phyloP scores from a whole-genome alignment of 2,329 filamentous ascomycete genomes.

The Verticillium alfalfae region DNA sequence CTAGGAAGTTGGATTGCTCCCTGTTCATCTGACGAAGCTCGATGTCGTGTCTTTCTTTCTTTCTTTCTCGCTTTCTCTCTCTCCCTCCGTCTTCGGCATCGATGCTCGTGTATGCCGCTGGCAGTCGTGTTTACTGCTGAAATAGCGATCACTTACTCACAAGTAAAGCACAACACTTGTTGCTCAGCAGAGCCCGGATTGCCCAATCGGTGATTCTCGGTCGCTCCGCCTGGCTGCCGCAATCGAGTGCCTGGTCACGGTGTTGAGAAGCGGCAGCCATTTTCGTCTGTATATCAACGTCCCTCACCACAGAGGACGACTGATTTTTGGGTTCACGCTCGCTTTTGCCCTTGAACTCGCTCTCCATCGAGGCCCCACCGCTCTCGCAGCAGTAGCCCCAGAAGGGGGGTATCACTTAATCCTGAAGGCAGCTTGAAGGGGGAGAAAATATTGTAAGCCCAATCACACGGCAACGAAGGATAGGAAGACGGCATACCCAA shows the following conservation, averaged over 20 bases:
- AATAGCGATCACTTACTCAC: background rate
- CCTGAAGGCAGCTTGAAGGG: constrained; percentile 11
- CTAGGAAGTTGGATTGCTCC: background rate
- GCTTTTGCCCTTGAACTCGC: background rate
- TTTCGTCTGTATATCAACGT: background rate
- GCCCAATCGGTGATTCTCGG: background rate
- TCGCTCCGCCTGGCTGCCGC: background rate
- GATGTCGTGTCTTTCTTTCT: too few species aligned
- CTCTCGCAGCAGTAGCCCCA: constrained; percentile 46
- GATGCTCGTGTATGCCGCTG: background rate
- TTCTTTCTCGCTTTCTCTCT: too few species aligned
- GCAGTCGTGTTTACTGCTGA: background rate
- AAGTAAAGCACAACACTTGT: background rate
- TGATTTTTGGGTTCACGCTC: background rate
- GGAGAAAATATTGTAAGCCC: constrained; percentile 5
- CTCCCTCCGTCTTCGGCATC: background rate
- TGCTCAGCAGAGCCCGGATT: background rate
- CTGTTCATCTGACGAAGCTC: background rate
- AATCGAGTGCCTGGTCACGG: background rate
- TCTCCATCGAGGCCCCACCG: constrained; percentile 26
- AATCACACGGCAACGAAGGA: background rate
- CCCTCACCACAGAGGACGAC: background rate
- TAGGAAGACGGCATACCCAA: constrained; percentile 43
- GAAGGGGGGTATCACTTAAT: constrained; percentile 3
- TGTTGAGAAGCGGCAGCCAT: background rate